A percentile compares a stretch with the other conserved stretches of the same genome.
These are phyloP conservation scores for Scytalidium lignicola DNA, from an alignment of 2,329 filamentous ascomycete genomes.

Conservation along the genomic window DNA sequence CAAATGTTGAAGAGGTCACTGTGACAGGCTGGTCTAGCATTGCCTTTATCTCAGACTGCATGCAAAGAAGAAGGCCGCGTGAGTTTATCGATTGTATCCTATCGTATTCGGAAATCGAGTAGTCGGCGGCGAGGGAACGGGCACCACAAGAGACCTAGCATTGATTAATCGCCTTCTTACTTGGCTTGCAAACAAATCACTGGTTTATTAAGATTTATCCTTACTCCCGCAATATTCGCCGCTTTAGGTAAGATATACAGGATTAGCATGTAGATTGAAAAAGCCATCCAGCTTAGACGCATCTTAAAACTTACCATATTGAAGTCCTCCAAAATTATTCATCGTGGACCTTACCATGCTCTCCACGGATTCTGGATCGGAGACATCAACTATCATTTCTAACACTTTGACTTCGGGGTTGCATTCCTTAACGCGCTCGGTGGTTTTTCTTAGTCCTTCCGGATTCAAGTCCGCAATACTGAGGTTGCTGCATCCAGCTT, in stretches of 20 bases:
- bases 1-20: too few relatives aligned
- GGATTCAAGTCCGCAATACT: neutral
- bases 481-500: neutral
- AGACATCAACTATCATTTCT: neutral
- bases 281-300: too few relatives aligned
- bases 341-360: neutral
- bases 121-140: too few relatives aligned
- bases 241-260: too few relatives aligned
- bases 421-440: neutral
- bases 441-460: neutral
- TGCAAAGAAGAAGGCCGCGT: too few relatives aligned
- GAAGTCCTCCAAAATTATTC: neutral
- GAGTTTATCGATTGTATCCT: too few relatives aligned
- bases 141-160: too few relatives aligned
- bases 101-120: too few relatives aligned
- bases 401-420: neutral
- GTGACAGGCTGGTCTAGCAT: too few relatives aligned
- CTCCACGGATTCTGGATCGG: neutral
- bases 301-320: neutral
- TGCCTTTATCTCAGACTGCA: too few relatives aligned
- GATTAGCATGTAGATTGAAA: too few relatives aligned
- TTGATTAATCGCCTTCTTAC: conserved; percentile 9
- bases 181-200: conserved; percentile 28
- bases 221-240: too few relatives aligned
- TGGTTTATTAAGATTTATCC: conserved; percentile 28